Conservation (phyloP, 2,329 filamentous ascomycete genomes). For the Hirsutella thompsonii region DNA sequence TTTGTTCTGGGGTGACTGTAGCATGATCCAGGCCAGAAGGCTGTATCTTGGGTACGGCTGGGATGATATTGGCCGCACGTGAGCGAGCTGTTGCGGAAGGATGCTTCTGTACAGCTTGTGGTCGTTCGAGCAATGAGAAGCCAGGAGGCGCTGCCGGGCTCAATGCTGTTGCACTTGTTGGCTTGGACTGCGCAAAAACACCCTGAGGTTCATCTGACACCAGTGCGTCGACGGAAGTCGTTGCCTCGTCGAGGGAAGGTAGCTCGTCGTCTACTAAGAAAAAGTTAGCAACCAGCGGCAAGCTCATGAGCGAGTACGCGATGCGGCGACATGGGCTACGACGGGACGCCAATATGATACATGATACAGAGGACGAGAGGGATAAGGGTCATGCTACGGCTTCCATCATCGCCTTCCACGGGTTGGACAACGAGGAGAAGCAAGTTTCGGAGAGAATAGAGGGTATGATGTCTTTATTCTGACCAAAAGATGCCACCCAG, state of each 20-base stretch:
- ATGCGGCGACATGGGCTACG: conserved; percentile 10
- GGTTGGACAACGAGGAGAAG: conserved; percentile 22
- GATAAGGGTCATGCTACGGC: conserved; percentile 35
- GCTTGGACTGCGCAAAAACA: conserved; percentile 4
- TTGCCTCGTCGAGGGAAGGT: conserved; percentile 47
- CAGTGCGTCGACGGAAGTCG: conserved; percentile 52
- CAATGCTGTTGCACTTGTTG: conserved; percentile 3
- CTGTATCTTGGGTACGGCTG: conserved; percentile 13
- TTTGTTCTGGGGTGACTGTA: conserved; percentile 19
- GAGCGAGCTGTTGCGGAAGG: conserved; percentile 9
- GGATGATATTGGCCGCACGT: conserved; percentile 11
- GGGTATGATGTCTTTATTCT: conserved; percentile 27
- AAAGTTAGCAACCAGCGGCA: conserved; percentile 6
- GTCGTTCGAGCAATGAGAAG: conserved; percentile 11
- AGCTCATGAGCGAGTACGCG: background rate
- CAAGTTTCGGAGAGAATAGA: conserved; percentile 21
- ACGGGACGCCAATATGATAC: conserved; percentile 6
- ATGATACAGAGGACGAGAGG: conserved; percentile 3
- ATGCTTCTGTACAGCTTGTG: conserved; percentile 9
- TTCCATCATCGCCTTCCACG: conserved; percentile 51
- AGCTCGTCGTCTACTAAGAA: conserved; percentile 43
- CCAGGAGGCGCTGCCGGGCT: conserved; percentile 18
- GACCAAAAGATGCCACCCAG: conserved; percentile 22
- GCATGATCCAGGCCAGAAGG: conserved; percentile 13
- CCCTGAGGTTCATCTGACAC: conserved; percentile 43